Evolutionary conservation across 768 basidiomycete species (phyloP), one percentile per base, ranked within the genome.

Genomic region (Leccinum pellstonianum): DNA sequence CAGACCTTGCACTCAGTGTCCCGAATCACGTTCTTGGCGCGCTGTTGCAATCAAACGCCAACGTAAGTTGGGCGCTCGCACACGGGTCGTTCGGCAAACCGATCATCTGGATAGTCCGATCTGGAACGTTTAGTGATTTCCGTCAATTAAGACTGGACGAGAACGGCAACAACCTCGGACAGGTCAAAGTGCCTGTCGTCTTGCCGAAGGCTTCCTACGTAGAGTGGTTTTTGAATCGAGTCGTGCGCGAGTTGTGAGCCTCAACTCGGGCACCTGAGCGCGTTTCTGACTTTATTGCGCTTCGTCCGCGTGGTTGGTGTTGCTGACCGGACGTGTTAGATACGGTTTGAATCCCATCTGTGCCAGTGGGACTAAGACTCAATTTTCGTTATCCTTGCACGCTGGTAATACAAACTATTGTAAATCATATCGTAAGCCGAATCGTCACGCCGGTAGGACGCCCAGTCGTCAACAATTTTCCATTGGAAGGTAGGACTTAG

Each of bases 101-200:
- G 29, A 68, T 66, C n/a, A 51, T 71, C 33, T 59, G 71, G 27
- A 55, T 72, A 8, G 62, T 70, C 19, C 48, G 54, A 33, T 9
- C 54, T 1, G 68, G 66, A 15, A 68, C 71, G 6, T 71, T 71
- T 48, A 55, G 58, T 7, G 69, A 58, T 1, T 72, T 62, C 41
- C 58, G 63, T n/a, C 64, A 59, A n/a, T 31, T 61, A 37, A 70
- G 54, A 25, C 52, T 56, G 10, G 66, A 71, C 27, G 54, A 56
- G 37, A 52, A 58, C 17, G 9, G 17, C 1, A 55, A 55, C 2
- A 25, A 47, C 1, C 52, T 60, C 1, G 66, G 64, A 11, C 64
- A 68, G 46, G 46, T 68, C 46, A 70, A 70, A 9, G 60, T 68
- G 31, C 70, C 65, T 0, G 61, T 70, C 14, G 61, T 67, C n/a